A percentile compares a stretch with the other conserved stretches of the same genome.
Evolutionary conservation across 352 stramenopile species (phyloP).

Genomic region (Phytophthora idaei): DNA sequence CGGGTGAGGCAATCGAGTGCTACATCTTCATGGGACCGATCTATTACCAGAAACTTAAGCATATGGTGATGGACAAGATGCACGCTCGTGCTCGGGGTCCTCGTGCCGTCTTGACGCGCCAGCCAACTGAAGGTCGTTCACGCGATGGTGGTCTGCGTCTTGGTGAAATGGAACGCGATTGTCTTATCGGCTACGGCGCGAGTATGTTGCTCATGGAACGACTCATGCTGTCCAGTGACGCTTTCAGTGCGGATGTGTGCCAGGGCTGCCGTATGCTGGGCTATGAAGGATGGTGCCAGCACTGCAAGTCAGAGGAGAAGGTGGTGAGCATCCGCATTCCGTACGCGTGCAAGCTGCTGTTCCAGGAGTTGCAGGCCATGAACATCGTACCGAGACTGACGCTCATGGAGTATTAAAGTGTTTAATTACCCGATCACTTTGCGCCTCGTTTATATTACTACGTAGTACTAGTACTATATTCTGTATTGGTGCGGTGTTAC

Average conservation of each 20-base stretch:
- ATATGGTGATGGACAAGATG: constrained; percentile 99
- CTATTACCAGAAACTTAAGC: constrained; percentile 99
- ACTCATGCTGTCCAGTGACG: constrained; percentile 99
- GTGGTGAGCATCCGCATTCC: constrained; percentile 98
- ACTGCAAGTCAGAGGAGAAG: constrained; percentile 98
- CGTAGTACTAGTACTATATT: constrained; percentile 20
- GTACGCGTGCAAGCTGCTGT: constrained; percentile 99
- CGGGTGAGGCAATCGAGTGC: constrained; percentile 96
- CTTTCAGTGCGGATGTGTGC: constrained; percentile 98
- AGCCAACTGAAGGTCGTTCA: constrained; percentile 98
- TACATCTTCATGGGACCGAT: constrained; percentile 99
- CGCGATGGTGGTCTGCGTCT: constrained; percentile 98
- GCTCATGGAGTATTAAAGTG: constrained; percentile 92
- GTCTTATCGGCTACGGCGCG: constrained; percentile 99
- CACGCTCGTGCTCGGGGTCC: constrained; percentile 96
- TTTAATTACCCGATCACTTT: constrained; percentile 7
- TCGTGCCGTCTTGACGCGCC: constrained; percentile 96
- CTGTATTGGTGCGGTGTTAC: constrained; percentile 13
- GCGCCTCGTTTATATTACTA: constrained; percentile 15
- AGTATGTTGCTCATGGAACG: constrained; percentile 99
- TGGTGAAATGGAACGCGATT: constrained; percentile 99
- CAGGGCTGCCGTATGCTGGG: constrained; percentile 97
- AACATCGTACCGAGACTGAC: constrained; percentile 98
- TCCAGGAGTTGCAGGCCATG: constrained; percentile 98
- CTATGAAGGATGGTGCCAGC: constrained; percentile 98